phyloP scores from a whole-genome alignment of 345 rosid genomes.

The Lepidium didymum region DNA sequence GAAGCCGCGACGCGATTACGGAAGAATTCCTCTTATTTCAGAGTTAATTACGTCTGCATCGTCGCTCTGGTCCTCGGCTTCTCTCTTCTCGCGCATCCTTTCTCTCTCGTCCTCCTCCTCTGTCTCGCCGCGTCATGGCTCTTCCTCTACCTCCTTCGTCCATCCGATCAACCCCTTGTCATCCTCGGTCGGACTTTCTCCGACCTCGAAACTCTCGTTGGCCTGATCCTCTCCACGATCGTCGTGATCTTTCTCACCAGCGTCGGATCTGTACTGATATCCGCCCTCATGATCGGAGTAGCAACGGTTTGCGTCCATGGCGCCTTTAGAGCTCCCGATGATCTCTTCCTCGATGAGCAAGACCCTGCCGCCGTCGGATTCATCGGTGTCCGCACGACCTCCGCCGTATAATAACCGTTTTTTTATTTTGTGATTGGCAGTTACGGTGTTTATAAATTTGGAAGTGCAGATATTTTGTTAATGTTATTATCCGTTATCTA shows the following conservation, averaged over 20 bases:
- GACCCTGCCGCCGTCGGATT: conserved; percentile 50
- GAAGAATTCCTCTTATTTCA: conserved; percentile 36
- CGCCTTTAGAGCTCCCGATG: conserved; percentile 46
- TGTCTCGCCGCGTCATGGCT: conserved; percentile 54
- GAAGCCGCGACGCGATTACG: conserved; percentile 32
- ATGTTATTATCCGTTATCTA: no score
- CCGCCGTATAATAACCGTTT: conserved; percentile 11
- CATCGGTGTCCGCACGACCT: conserved; percentile 42
- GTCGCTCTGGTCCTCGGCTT: conserved; percentile 27
- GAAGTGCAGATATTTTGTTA: no score
- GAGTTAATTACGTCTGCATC: conserved; percentile 34
- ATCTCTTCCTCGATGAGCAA: conserved; percentile 59
- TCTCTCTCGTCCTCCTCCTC: conserved; percentile 49
- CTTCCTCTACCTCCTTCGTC: conserved; percentile 56
- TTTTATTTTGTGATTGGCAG: not conserved
- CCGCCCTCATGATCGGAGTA: conserved; percentile 50
- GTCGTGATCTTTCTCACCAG: conserved; percentile 53
- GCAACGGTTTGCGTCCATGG: conserved; percentile 56
- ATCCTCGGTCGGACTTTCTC: conserved; percentile 46
- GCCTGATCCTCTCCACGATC: conserved; percentile 34
- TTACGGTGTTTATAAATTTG: not conserved
- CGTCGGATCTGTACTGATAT: conserved; percentile 48
- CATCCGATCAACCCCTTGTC: conserved; percentile 52
- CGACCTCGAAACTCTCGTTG: conserved; percentile 50
- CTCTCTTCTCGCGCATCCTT: conserved; percentile 46